Evolutionary conservation across 1,139 yeast genomes (phyloP).

Genomic region (Pichia sp.): DNA sequence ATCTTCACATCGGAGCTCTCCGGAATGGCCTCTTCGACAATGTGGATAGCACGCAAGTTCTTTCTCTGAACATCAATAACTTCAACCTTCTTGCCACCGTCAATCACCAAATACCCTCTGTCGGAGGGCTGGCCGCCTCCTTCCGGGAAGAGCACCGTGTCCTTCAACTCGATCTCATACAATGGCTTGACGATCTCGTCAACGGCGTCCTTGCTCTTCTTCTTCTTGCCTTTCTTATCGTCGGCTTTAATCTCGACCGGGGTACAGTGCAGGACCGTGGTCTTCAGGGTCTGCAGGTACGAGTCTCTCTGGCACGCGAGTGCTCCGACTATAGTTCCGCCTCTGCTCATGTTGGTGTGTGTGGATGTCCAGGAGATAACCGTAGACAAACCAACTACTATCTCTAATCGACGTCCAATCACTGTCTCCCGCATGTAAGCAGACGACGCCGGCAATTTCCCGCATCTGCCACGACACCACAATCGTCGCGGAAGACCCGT

Average conservation of each 20-base stretch:
- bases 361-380: too few relatives aligned
- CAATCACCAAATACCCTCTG: conserved; percentile 43
- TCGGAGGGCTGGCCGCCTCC: conserved; percentile 94
- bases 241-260: conserved; percentile 32
- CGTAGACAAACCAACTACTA: too few relatives aligned
- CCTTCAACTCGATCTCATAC: conserved; percentile 69
- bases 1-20: conserved; percentile 59
- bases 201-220: conserved; percentile 17
- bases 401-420: too few relatives aligned
- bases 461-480: too few relatives aligned
- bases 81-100: conserved; percentile 36
- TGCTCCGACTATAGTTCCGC: conserved; percentile 69
- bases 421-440: too few relatives aligned
- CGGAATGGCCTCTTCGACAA: conserved; percentile 48
- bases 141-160: conserved; percentile 82
- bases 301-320: conserved; percentile 82
- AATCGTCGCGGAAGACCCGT: too few relatives aligned
- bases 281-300: conserved; percentile 56
- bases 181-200: conserved; percentile 12
- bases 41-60: conserved; percentile 70
- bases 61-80: conserved; percentile 64
- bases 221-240: conserved; percentile 33
- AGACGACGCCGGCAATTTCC: too few relatives aligned
- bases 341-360: too few relatives aligned
- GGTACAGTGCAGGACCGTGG: conserved; percentile 63